These are phyloP conservation scores for Naegleria lovaniensis DNA, from an alignment of 208 protist species.

Conservation along the genomic window DNA sequence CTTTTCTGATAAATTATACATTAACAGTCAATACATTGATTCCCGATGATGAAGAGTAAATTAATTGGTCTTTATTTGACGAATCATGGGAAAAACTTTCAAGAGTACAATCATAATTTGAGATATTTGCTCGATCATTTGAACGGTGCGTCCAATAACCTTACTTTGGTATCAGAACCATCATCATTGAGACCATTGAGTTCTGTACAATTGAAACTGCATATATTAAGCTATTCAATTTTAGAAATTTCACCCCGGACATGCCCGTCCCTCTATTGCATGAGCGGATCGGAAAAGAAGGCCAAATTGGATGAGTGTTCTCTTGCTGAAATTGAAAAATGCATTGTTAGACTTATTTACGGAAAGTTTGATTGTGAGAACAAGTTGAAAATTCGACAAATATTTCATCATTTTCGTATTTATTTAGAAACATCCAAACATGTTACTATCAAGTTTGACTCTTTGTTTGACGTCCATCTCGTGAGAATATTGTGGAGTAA, in stretches of 20 bases:
- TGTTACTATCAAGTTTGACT: neutral
- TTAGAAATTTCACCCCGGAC: neutral
- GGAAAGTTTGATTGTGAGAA: neutral
- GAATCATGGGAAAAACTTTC: neutral
- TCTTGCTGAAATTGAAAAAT: neutral
- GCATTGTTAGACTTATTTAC: neutral
- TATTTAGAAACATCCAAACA: neutral
- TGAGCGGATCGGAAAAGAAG: neutral
- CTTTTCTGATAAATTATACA: too few relatives aligned
- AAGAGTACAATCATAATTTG: neutral
- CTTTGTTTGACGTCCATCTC: neutral
- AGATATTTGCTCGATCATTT: neutral
- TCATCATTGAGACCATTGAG: neutral
- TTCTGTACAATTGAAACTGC: neutral
- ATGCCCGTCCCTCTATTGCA: neutral
- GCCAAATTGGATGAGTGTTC: too few relatives aligned
- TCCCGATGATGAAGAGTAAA: neutral
- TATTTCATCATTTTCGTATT: neutral
- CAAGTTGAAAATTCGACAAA: neutral
- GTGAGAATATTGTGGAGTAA: neutral
- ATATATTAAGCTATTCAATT: neutral
- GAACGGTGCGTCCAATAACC: neutral
- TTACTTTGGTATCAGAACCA: neutral
- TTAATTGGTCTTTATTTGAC: neutral
- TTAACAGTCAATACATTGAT: too few relatives aligned